A percentile compares a stretch with the other conserved stretches of the same genome.
These are phyloP conservation scores for Coemansia sp. DNA, from an alignment of 192 early-diverging fungal genomes.

Conservation along the genomic window DNA sequence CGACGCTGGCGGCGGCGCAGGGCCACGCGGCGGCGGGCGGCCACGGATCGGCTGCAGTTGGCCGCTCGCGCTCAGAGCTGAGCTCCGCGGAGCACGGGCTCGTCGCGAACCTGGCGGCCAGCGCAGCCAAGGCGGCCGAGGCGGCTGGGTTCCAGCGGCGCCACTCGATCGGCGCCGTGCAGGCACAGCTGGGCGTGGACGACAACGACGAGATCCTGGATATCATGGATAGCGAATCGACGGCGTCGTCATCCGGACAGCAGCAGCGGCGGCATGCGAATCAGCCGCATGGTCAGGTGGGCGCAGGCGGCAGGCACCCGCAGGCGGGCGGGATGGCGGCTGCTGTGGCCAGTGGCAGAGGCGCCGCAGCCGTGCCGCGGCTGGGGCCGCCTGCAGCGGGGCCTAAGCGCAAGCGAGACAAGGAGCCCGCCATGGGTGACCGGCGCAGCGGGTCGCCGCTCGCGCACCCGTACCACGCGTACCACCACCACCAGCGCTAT, in stretches of 20 bases:
- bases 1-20: no score
- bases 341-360: not conserved
- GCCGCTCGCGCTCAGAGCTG: slow-evolving; percentile 10
- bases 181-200: slow-evolving; percentile 19
- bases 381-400: slow-evolving; percentile 6
- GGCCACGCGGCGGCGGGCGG: not conserved
- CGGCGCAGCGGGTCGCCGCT: slow-evolving; percentile 29
- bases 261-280: slow-evolving; percentile 24
- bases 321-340: slow-evolving; percentile 8
- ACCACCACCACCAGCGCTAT: slow-evolving; percentile 14
- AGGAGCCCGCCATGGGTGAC: slow-evolving; percentile 9
- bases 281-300: slow-evolving; percentile 25
- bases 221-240: slow-evolving; percentile 21
- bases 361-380: slow-evolving; percentile 4
- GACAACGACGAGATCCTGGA: slow-evolving; percentile 41
- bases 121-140: slow-evolving; percentile 2
- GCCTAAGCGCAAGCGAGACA: slow-evolving; percentile 49
- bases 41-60: slow-evolving; percentile 10
- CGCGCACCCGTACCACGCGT: not conserved
- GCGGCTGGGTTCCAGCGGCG: slow-evolving; percentile 39
- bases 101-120: not conserved
- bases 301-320: slow-evolving; percentile 9
- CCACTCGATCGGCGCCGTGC: slow-evolving; percentile 51
- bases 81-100: not conserved
- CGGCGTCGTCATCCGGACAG: slow-evolving; percentile 1